Evolutionary conservation across 495 filamentous ascomycete species (phyloP), one percentile per base, ranked within the genome.

Genomic region (Haplographium delicatum): DNA sequence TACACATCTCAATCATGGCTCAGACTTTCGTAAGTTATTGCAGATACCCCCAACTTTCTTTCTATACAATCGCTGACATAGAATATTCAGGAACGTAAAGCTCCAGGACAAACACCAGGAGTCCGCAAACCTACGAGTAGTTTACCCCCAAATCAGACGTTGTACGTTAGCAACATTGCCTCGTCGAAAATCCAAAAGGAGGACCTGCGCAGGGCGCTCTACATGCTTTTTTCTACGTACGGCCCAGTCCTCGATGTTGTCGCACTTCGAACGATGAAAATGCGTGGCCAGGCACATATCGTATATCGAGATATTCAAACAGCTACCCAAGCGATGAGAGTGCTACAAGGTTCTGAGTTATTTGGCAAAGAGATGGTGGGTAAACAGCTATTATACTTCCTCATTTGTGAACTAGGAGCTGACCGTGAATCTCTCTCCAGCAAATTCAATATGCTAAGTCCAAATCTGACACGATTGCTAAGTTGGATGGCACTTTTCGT

Each of bases 171-270:
- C 31, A 96, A 96, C 59, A 77, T 99, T 9, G 81, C 86, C 0
- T 79, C 77, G 9, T 78, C 85, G 50, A 96, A 94, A 69, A 78
- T 96, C 44, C 82, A 79, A 50, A 99, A 97, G 67, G 69, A 76
- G 20, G 89, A 96, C 62, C 72, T 97, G 10, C 79, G 86, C 35
- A 82, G 85, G 7, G 81, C 83, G 10, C 81, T 99, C 6, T 97
- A 97, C 69, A 88, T 86, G 58, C 80, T 97, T 13, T 99, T 97
- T 62, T 85, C 87, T 9, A 95, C 89, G 24, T 91, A 96, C 64
- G 94, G 94, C 18, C 81, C 88, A 7, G 86, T 99, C 11, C 79
- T 99, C 41, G 93, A 97, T 62, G 83, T 99, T n/a, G 86, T 95
- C 26, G 85, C 88, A 26, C 73, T 96, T 60, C 90, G 88, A 68